Conservation (phyloP, 306 rosid species). For the Delonix regia region DNA sequence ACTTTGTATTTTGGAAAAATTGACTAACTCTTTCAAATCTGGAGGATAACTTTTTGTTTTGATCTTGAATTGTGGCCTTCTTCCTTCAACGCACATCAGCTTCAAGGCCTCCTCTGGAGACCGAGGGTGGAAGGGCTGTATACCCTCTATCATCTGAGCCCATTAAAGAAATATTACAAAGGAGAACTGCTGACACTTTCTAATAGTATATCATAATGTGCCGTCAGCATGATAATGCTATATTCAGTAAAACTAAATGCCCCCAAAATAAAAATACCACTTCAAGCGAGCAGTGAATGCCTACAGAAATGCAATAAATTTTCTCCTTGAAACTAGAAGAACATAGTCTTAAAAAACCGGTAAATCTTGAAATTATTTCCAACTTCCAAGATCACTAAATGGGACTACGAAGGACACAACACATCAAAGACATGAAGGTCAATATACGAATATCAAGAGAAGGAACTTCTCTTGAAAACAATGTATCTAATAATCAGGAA, state of each 20-base stretch:
- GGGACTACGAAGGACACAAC: conserved; percentile 6
- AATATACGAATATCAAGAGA: conserved; percentile 10
- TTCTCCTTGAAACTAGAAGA: conserved; percentile 11
- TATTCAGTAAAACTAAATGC: conserved; percentile 16
- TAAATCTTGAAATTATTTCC: conserved; percentile 24
- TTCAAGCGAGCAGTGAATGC: conserved; percentile 1
- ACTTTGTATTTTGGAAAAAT: conserved; percentile 22
- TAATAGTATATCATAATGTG: not conserved
- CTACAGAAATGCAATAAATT: conserved; percentile 12
- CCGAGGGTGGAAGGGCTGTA: conserved; percentile 70
- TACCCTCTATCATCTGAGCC: conserved; percentile 89
- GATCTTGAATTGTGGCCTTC: conserved; percentile 76
- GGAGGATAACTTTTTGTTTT: conserved; percentile 90
- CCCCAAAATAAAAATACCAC: conserved; percentile 12
- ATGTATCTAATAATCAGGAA: conserved; percentile 10
- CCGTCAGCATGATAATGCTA: not conserved
- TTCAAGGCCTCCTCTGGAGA: conserved; percentile 68
- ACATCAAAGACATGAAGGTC: conserved; percentile 8
- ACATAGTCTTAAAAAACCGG: conserved; percentile 15
- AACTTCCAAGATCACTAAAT: conserved; percentile 7
- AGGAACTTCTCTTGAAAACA: conserved; percentile 17
- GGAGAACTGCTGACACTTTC: not conserved
- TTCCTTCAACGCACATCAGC: conserved; percentile 75
- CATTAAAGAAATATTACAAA: conserved; percentile 2
- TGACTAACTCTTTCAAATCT: conserved; percentile 83